Percentiles rank a stretch among this genome's conserved stretches.
Conservation (phyloP, 768 basidiomycete genomes). For the Candolleomyces eurysporus region DNA sequence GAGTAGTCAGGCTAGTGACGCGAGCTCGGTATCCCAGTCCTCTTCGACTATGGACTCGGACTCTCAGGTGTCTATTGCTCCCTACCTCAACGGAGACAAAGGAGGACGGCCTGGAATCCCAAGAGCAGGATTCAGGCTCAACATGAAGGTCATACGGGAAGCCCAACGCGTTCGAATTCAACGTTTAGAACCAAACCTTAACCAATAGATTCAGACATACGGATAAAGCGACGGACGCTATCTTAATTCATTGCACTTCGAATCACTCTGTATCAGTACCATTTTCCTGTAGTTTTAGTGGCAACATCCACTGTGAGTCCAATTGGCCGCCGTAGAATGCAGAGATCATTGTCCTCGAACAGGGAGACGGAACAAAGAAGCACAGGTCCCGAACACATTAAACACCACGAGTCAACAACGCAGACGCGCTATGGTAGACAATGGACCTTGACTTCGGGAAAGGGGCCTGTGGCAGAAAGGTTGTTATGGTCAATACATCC, state of each 20-base stretch:
- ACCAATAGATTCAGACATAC: not conserved
- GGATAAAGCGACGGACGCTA: not conserved
- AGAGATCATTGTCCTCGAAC: not conserved
- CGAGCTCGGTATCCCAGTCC: too few species aligned
- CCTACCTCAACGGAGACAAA: too few species aligned
- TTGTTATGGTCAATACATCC: not conserved
- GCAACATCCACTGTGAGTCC: not conserved
- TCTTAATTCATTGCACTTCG: not conserved
- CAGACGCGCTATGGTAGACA: not conserved
- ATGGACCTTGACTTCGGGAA: not conserved
- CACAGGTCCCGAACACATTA: not conserved
- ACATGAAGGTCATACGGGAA: not conserved
- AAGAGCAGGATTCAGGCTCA: not conserved
- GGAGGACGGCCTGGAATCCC: too few species aligned
- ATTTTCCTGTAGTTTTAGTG: not conserved
- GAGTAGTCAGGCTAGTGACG: too few species aligned
- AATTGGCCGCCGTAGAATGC: not conserved
- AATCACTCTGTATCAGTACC: not conserved
- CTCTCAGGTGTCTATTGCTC: not conserved
- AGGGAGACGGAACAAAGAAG: not conserved
- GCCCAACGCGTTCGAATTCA: not conserved
- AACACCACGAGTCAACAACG: not conserved
- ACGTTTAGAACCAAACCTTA: not conserved
- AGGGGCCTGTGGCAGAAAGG: not conserved
- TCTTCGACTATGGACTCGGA: not conserved